Evolutionary conservation across 2,329 filamentous ascomycete species (phyloP).

Genomic region (Helotiales sp.): DNA sequence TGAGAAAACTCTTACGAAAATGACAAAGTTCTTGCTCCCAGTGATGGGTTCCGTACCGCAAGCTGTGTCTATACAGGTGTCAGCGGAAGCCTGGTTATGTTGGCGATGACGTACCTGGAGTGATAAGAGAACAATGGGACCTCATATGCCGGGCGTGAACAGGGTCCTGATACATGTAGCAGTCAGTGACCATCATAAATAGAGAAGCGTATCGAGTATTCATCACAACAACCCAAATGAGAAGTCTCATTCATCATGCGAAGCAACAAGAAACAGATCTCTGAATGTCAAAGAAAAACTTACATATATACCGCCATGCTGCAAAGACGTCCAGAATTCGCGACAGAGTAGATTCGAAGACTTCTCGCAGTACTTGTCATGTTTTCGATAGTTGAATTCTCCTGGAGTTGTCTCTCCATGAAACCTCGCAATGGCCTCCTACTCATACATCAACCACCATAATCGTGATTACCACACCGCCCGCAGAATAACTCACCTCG

Average conservation of each 20-base stretch:
- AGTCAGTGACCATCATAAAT: background rate
- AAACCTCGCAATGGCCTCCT: conserved; percentile 28
- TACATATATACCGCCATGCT: conserved; percentile 24
- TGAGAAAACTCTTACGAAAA: conserved; percentile 26
- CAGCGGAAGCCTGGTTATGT: background rate
- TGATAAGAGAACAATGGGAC: conserved; percentile 27
- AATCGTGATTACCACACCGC: no score
- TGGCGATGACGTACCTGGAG: conserved; percentile 18
- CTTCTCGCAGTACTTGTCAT: conserved; percentile 14
- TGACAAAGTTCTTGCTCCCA: conserved; percentile 24
- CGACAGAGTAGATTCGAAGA: conserved; percentile 30
- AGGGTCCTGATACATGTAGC: conserved; percentile 13
- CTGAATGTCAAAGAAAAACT: background rate
- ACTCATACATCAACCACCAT: background rate
- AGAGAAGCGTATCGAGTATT: no score
- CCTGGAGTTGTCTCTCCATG: conserved; percentile 12
- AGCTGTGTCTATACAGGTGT: background rate
- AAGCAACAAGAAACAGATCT: background rate
- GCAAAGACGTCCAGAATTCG: conserved; percentile 28
- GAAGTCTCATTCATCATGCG: background rate
- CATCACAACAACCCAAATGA: no score
- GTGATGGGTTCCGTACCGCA: conserved; percentile 5
- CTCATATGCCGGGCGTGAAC: conserved; percentile 34
- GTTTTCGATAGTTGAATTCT: conserved; percentile 12
- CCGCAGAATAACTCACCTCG: conserved; percentile 17